Evolutionary conservation across 371 early-diverging fungal species (phyloP), one percentile per base, ranked within the genome.

Genomic region (Mortierella sp.): DNA sequence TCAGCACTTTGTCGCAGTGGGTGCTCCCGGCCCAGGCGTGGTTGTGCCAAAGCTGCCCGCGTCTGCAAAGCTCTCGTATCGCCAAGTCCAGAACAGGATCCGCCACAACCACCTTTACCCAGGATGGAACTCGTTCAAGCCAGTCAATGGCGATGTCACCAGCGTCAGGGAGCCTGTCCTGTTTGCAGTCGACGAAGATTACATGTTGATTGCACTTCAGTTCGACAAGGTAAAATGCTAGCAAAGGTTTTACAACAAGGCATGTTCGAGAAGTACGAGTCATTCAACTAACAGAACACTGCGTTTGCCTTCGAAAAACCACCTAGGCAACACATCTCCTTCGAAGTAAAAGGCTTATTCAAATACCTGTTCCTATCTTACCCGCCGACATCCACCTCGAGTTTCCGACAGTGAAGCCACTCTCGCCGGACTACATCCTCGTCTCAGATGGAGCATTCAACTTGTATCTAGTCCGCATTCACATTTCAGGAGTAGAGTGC

Each of bases 21-120:
- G 81, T 8, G 61, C 88, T 14, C 83, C 89, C 2, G 74, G 76
- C 8, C 82, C 85, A 73, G 75, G 80, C 26, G 74, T 90, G 37
- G 75, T 87, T 6, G 88, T 90, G 9, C 79, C 78, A 31, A 90
- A 88, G 75, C 70, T 91, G 4, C 74, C 90, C 9, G 69, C 55
- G 69, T 83, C 83, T 43, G 77, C 88, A 54, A 86, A 82, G 44
- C 78, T 91, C 40, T 88, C 90, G 2, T 95, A 93, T 74, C 90
- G 94, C 54, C 94, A 95, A 75, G 77, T 93, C 24, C 91, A 92
- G 87, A 88, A 91, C 57, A 91, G 94, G n/a, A 89, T 94, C n/a
- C 91, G 93, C 48, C 92, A 90, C 78, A 94, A 92, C 81, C 93
- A 95, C 78, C 82, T 95, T 72, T 88, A 90, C 54, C 85, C 85